Conservation (phyloP, 2,329 filamentous ascomycete genomes). For the Fusarium veterinarium region DNA sequence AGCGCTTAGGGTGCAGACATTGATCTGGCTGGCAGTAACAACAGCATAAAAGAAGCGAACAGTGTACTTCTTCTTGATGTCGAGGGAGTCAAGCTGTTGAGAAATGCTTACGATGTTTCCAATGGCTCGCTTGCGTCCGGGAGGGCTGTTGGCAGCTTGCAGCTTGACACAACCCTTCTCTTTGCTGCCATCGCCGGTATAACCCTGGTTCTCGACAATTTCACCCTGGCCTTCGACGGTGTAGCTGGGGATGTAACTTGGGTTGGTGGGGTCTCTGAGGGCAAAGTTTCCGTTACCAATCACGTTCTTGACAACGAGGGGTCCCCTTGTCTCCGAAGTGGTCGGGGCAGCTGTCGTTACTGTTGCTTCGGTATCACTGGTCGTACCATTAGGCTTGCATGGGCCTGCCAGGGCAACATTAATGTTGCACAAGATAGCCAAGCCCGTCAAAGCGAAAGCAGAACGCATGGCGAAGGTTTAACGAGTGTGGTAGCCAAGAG, state of each 20-base stretch:
- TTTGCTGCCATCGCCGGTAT: slow-evolving; percentile 14
- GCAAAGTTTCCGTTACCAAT: slow-evolving; percentile 18
- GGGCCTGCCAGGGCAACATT: background rate
- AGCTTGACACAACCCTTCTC: slow-evolving; percentile 17
- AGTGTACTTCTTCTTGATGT: slow-evolving; percentile 17
- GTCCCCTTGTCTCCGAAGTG: background rate
- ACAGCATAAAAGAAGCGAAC: slow-evolving; percentile 33
- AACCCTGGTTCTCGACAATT: background rate
- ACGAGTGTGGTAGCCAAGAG: background rate
- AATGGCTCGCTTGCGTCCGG: slow-evolving; percentile 7
- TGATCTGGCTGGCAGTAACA: background rate
- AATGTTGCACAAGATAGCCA: background rate
- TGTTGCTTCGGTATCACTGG: background rate
- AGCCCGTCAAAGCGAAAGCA: background rate
- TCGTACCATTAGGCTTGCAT: slow-evolving; percentile 9
- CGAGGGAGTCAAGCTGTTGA: slow-evolving; percentile 9
- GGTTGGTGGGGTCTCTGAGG: background rate
- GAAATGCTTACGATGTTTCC: slow-evolving; percentile 2
- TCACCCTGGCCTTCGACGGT: background rate
- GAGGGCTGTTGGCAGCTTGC: background rate
- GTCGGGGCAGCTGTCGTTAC: background rate
- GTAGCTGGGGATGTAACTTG: background rate
- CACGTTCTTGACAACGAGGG: slow-evolving; percentile 5
- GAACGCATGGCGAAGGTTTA: slow-evolving; percentile 2
- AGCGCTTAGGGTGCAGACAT: slow-evolving; percentile 17